Percentiles rank a stretch among this genome's conserved stretches.
phyloP scores from a whole-genome alignment of 208 protist genomes.

The Balamuthia mandrillaris region DNA sequence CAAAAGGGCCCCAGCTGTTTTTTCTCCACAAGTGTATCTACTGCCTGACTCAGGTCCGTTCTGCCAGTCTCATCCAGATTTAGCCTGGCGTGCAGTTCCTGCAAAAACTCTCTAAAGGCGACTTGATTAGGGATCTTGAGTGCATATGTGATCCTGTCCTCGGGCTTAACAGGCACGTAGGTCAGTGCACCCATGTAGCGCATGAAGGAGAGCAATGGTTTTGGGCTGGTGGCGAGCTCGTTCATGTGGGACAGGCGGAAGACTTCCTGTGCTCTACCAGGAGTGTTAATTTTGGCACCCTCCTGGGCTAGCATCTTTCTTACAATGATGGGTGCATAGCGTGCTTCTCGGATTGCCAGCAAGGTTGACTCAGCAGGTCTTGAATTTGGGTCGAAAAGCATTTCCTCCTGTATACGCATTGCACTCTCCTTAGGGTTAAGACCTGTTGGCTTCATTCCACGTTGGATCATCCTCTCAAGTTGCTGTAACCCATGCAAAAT shows the following conservation, averaged over 20 bases:
- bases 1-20: conserved; percentile 6
- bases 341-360: neutral
- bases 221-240: neutral
- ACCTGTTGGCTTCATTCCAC: neutral
- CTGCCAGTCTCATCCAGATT: neutral
- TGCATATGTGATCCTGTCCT: neutral
- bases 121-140: conserved; percentile 25
- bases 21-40: neutral
- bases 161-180: neutral
- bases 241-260: conserved; percentile 23
- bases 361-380: conserved; percentile 11
- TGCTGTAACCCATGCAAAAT: neutral
- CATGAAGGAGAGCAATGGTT: conserved; percentile 27
- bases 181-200: conserved; percentile 29
- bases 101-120: neutral
- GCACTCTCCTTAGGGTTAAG: neutral
- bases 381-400: conserved; percentile 1
- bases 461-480: neutral
- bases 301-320: neutral
- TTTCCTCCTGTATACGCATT: neutral
- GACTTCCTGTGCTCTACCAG: neutral
- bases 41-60: neutral
- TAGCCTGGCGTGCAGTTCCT: neutral
- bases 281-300: neutral
- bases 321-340: neutral